Evolutionary conservation across 2,329 filamentous ascomycete genomes (phyloP).

Genomic region (Colletotrichum lentis): DNA sequence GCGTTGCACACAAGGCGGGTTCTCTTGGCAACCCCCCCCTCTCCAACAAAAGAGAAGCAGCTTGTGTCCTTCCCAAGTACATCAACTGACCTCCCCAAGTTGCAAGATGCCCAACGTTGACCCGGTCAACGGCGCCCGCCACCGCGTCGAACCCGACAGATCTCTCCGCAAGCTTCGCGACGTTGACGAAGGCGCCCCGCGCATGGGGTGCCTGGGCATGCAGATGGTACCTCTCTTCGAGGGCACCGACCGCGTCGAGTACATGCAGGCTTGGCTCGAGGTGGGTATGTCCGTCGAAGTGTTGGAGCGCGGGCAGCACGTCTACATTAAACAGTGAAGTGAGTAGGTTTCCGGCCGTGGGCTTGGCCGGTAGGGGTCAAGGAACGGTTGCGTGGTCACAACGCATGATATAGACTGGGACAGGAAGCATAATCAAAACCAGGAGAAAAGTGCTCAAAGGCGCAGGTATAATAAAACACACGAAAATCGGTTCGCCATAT

Average conservation of each 20-base stretch:
- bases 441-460: background rate
- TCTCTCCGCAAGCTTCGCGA: constrained; percentile 66
- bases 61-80: too few species aligned
- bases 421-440: background rate
- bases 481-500: constrained; percentile 3
- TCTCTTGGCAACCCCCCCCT: too few species aligned
- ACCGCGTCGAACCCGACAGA: constrained; percentile 64
- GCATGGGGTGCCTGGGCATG: constrained; percentile 69
- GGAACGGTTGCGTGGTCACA: background rate
- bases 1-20: background rate
- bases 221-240: constrained; percentile 67
- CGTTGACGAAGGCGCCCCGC: constrained; percentile 67
- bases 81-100: constrained; percentile 43
- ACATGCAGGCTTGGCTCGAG: constrained; percentile 56
- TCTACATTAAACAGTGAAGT: constrained; percentile 50
- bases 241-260: constrained; percentile 37
- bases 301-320: constrained; percentile 56
- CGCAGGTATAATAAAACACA: background rate
- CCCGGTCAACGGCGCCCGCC: constrained; percentile 64
- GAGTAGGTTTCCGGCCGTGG: too few species aligned
- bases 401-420: background rate
- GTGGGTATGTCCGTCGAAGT: constrained; percentile 66
- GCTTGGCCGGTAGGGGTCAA: background rate
- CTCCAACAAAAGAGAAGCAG: background rate
- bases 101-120: constrained; percentile 78